Evolutionary conservation across 257 asterid species (phyloP).

Genomic region (Solanum raphanifolium): DNA sequence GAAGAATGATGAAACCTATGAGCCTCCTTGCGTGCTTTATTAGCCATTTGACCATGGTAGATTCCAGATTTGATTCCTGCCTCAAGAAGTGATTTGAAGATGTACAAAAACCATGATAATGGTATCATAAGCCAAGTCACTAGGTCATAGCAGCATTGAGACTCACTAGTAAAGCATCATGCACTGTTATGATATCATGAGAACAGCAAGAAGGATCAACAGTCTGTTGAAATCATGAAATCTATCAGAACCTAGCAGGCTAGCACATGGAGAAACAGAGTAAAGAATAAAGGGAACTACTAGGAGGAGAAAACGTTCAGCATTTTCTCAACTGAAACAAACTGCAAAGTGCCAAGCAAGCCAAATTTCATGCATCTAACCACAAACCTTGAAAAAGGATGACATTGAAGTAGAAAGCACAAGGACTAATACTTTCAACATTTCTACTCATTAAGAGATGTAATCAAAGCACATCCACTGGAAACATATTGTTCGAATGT

Average conservation of each 20-base stretch:
- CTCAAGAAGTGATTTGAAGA: conserved; percentile 39
- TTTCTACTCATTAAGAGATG: not conserved
- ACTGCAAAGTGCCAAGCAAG: not conserved
- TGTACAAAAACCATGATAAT: conserved; percentile 28
- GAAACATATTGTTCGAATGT: too few relatives aligned
- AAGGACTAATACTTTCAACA: not conserved
- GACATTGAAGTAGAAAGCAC: not conserved
- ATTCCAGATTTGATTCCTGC: conserved; percentile 66
- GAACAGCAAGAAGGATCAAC: not conserved
- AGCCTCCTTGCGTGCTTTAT: conserved; percentile 63
- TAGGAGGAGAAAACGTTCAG: not conserved
- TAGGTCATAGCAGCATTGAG: not conserved
- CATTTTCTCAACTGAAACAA: not conserved
- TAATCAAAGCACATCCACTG: not conserved
- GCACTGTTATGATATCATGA: not conserved
- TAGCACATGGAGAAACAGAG: not conserved
- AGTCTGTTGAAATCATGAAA: not conserved
- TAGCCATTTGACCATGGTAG: conserved; percentile 86
- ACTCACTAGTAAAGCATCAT: not conserved
- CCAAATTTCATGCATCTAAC: not conserved
- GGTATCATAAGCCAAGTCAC: not conserved
- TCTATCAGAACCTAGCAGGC: not conserved
- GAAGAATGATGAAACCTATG: conserved; percentile 48
- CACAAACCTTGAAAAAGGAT: not conserved
- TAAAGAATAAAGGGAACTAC: not conserved